A percentile compares a stretch with the other conserved stretches of the same genome.
Evolutionary conservation across 202 grass and related monocot genomes (phyloP).

Genomic region (Setaria italica): DNA sequence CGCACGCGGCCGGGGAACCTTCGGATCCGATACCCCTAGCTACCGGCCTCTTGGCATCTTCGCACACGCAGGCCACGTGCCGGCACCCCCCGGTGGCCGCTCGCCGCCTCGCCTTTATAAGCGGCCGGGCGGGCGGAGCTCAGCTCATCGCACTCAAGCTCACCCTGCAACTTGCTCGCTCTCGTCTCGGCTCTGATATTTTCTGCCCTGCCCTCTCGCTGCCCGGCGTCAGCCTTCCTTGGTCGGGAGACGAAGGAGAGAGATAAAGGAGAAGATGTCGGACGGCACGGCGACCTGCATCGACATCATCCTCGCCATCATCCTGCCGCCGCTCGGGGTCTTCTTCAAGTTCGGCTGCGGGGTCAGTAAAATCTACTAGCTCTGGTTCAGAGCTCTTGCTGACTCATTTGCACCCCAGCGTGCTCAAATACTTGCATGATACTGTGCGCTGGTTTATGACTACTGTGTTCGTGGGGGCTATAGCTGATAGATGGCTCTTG

Average conservation of each 20-base stretch:
- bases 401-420: too few relatives aligned
- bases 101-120: slow-evolving; percentile 42
- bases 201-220: too few relatives aligned
- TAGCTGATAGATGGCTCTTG: neutral
- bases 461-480: too few relatives aligned
- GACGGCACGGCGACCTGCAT: slow-evolving; percentile 72
- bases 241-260: too few relatives aligned
- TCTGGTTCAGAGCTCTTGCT: too few relatives aligned
- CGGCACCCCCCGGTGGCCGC: neutral
- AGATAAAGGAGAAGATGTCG: slow-evolving; percentile 49
- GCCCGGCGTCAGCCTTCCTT: too few relatives aligned
- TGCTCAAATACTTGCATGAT: too few relatives aligned
- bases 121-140: neutral
- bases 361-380: slow-evolving; percentile 29
- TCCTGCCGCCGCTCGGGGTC: slow-evolving; percentile 94
- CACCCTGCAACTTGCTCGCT: neutral
- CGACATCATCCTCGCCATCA: slow-evolving; percentile 93
- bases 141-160: neutral
- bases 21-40: slow-evolving; percentile 25
- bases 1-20: slow-evolving; percentile 35
- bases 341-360: slow-evolving; percentile 92
- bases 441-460: too few relatives aligned
- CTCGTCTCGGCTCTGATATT: too few relatives aligned
- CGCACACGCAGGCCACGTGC: slow-evolving; percentile 35
- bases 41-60: neutral